Evolutionary conservation across 2,329 filamentous ascomycete species (phyloP).

Genomic region (Pestalotiopsis sp.): DNA sequence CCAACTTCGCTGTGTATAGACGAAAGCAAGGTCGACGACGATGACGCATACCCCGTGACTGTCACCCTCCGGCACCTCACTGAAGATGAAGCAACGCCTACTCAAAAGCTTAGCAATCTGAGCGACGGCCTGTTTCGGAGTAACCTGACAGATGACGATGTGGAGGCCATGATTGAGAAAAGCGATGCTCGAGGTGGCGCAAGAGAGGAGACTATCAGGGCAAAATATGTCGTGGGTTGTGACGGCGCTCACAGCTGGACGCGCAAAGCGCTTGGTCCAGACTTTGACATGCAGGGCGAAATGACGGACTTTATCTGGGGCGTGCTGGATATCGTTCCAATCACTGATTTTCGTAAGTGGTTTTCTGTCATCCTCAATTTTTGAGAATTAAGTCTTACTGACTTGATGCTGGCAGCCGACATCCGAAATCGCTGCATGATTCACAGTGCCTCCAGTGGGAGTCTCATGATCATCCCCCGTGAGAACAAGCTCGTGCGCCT

Average conservation of each 20-base stretch:
- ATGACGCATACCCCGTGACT: constrained; percentile 57
- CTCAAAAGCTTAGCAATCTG: constrained; percentile 38
- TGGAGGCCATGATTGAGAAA: constrained; percentile 44
- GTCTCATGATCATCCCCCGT: constrained; percentile 66
- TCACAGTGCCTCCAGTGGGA: constrained; percentile 57
- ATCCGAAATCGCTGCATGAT: constrained; percentile 62
- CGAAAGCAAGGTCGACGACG: constrained; percentile 45
- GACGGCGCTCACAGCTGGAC: constrained; percentile 73
- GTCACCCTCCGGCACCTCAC: constrained; percentile 57
- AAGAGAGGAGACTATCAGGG: constrained; percentile 47
- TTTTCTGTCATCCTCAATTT: too few species aligned
- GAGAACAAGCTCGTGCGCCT: constrained; percentile 65
- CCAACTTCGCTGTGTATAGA: constrained; percentile 56
- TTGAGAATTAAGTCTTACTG: too few species aligned
- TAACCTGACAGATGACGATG: constrained; percentile 56
- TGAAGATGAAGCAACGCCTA: constrained; percentile 56
- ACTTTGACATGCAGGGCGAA: constrained; percentile 57
- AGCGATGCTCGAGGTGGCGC: constrained; percentile 32
- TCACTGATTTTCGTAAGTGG: constrained; percentile 52
- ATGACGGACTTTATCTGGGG: constrained; percentile 55
- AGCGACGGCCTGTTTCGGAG: constrained; percentile 58
- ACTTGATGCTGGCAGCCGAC: constrained; percentile 38
- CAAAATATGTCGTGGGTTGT: constrained; percentile 69
- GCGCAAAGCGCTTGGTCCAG: constrained; percentile 53
- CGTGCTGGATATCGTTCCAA: constrained; percentile 45